These are phyloP conservation scores for Avena insularis DNA, from an alignment of 176 grass and related monocot species.

Conservation along the genomic window DNA sequence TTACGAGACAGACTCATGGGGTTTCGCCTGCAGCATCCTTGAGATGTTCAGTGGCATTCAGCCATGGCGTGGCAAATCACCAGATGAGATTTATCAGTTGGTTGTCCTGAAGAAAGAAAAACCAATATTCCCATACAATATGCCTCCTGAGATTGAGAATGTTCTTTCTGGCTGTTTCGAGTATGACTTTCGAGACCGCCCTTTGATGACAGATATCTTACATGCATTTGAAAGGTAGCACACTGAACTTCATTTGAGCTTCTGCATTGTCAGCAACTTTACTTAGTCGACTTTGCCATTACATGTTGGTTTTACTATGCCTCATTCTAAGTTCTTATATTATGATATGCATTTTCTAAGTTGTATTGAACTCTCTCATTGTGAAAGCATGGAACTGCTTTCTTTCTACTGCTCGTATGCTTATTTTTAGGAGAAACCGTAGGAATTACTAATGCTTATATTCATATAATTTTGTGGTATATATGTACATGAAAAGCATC, in stretches of 20 bases:
- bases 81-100: slow-evolving; percentile 90
- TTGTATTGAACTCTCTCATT: background rate
- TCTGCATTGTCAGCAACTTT: slow-evolving; percentile 19
- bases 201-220: slow-evolving; percentile 79
- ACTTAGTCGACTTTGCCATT: slow-evolving; percentile 23
- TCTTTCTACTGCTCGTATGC: background rate
- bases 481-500: background rate
- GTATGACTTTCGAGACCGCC: slow-evolving; percentile 79
- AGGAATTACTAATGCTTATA: too few species aligned
- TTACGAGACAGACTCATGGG: slow-evolving; percentile 90
- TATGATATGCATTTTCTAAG: background rate
- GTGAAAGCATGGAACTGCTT: background rate
- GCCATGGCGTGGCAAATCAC: slow-evolving; percentile 75
- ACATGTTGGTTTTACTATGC: background rate
- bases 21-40: slow-evolving; percentile 93
- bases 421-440: background rate
- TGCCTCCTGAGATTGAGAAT: slow-evolving; percentile 71
- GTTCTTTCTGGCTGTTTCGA: slow-evolving; percentile 84
- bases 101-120: slow-evolving; percentile 90
- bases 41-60: slow-evolving; percentile 94
- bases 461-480: too few species aligned
- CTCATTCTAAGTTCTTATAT: background rate
- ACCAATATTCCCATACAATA: slow-evolving; percentile 66
- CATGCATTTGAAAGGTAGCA: slow-evolving; percentile 79
- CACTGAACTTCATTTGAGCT: background rate